A percentile compares a stretch with the other conserved stretches of the same genome.
Evolutionary conservation across 805 yeast genomes (phyloP).

Genomic region (Myxozyma melibiosi): DNA sequence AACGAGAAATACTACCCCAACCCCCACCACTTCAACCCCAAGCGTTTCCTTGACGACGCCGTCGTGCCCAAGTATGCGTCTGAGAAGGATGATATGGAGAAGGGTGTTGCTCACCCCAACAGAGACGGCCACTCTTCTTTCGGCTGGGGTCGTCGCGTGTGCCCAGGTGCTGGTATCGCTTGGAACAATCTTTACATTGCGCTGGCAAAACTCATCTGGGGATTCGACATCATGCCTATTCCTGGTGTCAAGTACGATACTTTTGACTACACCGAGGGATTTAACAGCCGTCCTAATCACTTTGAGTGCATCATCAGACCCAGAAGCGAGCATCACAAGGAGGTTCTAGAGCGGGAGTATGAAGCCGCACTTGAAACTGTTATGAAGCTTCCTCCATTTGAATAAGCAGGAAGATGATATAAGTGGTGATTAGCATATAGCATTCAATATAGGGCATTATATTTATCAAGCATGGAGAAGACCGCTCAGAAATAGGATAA

Average conservation of each 20-base stretch:
- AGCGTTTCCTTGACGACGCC: neutral
- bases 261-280: constrained; percentile 11
- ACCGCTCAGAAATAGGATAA: too few species aligned
- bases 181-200: constrained; percentile 2
- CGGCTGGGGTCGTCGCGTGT: constrained; percentile 18
- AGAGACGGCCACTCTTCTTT: constrained; percentile 10
- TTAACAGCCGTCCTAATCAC: constrained; percentile 3
- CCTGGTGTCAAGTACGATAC: constrained; percentile 7
- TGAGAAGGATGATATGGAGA: constrained; percentile 5
- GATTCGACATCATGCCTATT: constrained; percentile 9
- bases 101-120: neutral
- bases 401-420: too few species aligned
- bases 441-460: too few species aligned
- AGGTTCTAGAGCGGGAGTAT: constrained; percentile 1
- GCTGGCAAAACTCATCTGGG: constrained; percentile 9
- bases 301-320: constrained; percentile 10
- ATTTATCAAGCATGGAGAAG: too few species aligned
- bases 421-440: too few species aligned
- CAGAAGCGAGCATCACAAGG: constrained; percentile 1
- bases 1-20: constrained; percentile 12
- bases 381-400: constrained; percentile 1
- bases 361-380: neutral
- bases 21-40: constrained; percentile 10
- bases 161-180: constrained; percentile 19
- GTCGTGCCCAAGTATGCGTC: neutral